These are phyloP conservation scores for Anthoceros angustus DNA, from an alignment of 225 moss, liverwort and hornwort species.

Conservation along the genomic window DNA sequence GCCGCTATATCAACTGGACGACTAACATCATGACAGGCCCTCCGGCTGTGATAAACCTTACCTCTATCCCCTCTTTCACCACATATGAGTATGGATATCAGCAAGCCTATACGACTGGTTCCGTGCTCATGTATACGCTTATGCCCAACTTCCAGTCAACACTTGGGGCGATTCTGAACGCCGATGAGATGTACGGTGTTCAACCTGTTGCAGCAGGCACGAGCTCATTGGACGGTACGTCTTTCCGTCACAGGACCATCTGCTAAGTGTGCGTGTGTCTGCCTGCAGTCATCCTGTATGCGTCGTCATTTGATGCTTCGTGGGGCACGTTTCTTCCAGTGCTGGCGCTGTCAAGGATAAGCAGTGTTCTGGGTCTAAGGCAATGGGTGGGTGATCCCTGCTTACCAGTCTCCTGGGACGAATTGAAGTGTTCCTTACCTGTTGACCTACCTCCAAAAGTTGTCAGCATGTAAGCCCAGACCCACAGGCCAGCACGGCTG, in stretches of 20 bases:
- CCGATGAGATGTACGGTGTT: not conserved
- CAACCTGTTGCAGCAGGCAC: not conserved
- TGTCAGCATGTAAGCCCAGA: not conserved
- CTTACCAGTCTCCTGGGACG: not conserved
- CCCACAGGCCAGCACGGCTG: not conserved
- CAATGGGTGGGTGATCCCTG: conserved; percentile 4
- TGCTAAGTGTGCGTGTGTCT: not conserved
- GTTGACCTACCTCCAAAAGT: not conserved
- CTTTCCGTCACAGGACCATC: not conserved
- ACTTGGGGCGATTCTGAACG: not conserved
- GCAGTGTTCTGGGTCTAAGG: not conserved
- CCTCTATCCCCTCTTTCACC: not conserved
- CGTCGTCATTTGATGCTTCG: not conserved
- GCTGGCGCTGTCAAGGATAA: not conserved
- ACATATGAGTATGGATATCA: not conserved
- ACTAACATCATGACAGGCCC: not conserved
- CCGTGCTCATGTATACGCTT: not conserved
- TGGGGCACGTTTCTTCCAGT: not conserved
- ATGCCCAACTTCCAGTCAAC: not conserved
- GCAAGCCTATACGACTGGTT: not conserved
- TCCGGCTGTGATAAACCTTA: not conserved
- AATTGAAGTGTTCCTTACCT: not conserved
- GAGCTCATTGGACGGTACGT: not conserved
- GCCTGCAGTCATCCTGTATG: not conserved
- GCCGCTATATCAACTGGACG: not conserved